phyloP scores from a whole-genome alignment of 2,329 filamentous ascomycete genomes.

The Aplosporella prunicola region DNA sequence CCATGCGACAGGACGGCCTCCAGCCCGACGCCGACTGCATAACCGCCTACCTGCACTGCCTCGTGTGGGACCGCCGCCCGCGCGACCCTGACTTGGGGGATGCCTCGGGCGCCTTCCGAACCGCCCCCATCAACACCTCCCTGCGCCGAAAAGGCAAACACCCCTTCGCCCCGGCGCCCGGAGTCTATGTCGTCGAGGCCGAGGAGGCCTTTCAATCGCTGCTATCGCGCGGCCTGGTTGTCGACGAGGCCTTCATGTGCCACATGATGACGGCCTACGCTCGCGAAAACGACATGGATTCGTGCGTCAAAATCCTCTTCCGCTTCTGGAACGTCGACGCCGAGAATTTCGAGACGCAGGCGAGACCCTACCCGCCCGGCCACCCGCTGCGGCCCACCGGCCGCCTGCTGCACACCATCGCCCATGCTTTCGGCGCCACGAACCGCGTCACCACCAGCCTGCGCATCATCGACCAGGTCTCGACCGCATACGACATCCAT shows the following conservation, averaged over 20 bases:
- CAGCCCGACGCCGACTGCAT: conserved; percentile 43
- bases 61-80: conserved; percentile 30
- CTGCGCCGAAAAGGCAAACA: background rate
- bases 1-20: conserved; percentile 30
- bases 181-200: conserved; percentile 20
- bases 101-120: no score
- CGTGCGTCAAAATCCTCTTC: conserved; percentile 40
- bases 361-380: conserved; percentile 30
- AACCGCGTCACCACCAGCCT: conserved; percentile 51
- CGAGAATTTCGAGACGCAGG: conserved; percentile 30
- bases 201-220: conserved; percentile 40
- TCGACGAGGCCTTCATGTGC: conserved; percentile 45
- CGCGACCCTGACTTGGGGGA: no score
- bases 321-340: conserved; percentile 48
- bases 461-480: conserved; percentile 53
- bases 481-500: conserved; percentile 47
- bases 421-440: conserved; percentile 59
- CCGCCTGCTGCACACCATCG: conserved; percentile 54
- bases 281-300: conserved; percentile 42
- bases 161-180: conserved; percentile 18
- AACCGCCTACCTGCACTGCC: conserved; percentile 45
- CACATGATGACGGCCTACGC: conserved; percentile 44
- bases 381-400: conserved; percentile 51
- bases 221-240: conserved; percentile 32
- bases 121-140: background rate